Base-by-base conservation (phyloP, 495 filamentous ascomycete species). In the Aspergillus egyptiacus region DNA sequence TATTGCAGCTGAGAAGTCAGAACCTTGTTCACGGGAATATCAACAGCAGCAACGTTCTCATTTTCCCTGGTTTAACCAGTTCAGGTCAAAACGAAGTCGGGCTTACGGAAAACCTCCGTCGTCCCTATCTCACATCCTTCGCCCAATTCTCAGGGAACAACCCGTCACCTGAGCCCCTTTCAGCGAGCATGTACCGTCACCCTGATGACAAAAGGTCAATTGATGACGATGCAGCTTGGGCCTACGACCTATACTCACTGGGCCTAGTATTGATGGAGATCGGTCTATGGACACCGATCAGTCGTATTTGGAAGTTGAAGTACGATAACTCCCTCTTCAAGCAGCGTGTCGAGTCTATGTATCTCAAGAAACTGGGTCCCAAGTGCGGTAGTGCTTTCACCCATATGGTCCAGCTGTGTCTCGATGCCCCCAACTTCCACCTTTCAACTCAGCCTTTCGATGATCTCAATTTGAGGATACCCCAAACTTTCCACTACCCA, bases 211-310 rank as follows among this genome's bases (percentile, higher is more conserved):
- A 84, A 35, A 65, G 82, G 33, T 75, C 70, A 13, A 73, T 77
- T 20, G 67, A 70, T 11, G 76, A 82, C 46, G 68, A 71, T 49
- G 63, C 61, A 13, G 66, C 70, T 2, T 75, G 72, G 67, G 79
- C 82, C 1, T 82, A 89, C 55, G 91, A 96, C 57, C 73, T 95
- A 0, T 95, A 94, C 61, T 85, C 87, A 3, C 70, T 96, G 2
- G 89, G 87, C 28, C 77, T 95, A 56, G 72, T 95, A 10, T 71
- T 96, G 9, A 66, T 95, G 23, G 91, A 94, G 46, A 84, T 96
- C 48, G 91, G 90, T 20, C 72, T 95, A 1, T 96, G 91, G 91
- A 82, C 79, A n/a, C 82, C 85, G 2, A 73, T 95, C 30, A 76
- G 77, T 46, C 77, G 77, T 25, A 58, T 84, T 14, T 85, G 78